phyloP scores from a whole-genome alignment of 2,329 filamentous ascomycete genomes.

The Biscogniauxia sp. region DNA sequence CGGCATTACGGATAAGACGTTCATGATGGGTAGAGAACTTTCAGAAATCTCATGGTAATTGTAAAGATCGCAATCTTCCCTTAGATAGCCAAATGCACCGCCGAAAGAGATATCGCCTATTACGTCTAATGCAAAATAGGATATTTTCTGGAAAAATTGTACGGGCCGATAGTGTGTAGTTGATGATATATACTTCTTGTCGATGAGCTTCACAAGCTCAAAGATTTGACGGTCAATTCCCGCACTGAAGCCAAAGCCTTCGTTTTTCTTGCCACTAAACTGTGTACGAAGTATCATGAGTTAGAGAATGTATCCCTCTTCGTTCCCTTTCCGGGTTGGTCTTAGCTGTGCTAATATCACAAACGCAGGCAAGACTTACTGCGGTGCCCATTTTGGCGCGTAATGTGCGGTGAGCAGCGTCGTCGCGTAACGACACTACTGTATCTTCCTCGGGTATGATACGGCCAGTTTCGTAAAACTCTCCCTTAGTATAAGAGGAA shows the following conservation, averaged over 20 bases:
- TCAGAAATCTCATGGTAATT: slow-evolving; percentile 44
- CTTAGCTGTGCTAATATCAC: not conserved
- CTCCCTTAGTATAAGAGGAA: slow-evolving; percentile 37
- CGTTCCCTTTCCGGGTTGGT: not conserved
- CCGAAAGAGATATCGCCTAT: slow-evolving; percentile 54
- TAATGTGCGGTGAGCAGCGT: slow-evolving; percentile 36
- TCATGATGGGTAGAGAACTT: slow-evolving; percentile 38
- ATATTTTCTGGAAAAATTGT: slow-evolving; percentile 49
- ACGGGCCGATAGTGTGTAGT: slow-evolving; percentile 35
- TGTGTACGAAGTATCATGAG: slow-evolving; percentile 17
- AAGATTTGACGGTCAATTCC: slow-evolving; percentile 40
- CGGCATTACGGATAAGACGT: slow-evolving; percentile 36
- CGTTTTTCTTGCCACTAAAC: slow-evolving; percentile 52
- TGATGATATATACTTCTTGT: slow-evolving; percentile 45
- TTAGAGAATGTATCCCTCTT: not conserved
- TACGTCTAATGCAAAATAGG: slow-evolving; percentile 54
- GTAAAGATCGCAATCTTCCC: slow-evolving; percentile 47
- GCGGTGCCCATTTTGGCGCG: slow-evolving; percentile 44
- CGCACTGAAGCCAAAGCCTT: slow-evolving; percentile 39
- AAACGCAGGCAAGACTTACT: slow-evolving; percentile 28
- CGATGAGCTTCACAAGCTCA: slow-evolving; percentile 44
- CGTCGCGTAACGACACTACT: slow-evolving; percentile 35
- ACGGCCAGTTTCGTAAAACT: slow-evolving; percentile 38
- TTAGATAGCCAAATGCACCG: slow-evolving; percentile 49
- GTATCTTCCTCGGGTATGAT: slow-evolving; percentile 37